Evolutionary conservation across 2,329 filamentous ascomycete genomes (phyloP), one percentile per base, ranked within the genome.

Genomic region (Colletotrichum phormii): DNA sequence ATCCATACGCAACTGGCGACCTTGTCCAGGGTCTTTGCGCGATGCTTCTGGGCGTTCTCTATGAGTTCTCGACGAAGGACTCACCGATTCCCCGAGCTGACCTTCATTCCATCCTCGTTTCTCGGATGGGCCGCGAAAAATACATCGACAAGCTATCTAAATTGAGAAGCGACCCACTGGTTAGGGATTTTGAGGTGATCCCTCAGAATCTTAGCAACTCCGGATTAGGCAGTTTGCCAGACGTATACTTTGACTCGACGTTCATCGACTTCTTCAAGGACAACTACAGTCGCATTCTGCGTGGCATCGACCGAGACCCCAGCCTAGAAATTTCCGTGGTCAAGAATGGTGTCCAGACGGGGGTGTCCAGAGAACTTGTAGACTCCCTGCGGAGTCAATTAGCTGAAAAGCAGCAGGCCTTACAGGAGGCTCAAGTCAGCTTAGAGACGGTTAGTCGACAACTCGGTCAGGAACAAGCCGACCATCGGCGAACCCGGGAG

Each of bases 1-100:
- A 92, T 75, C 89, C 92, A 73, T 74, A 76, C 26, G 84, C 88
- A 76, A 83, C 88, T 33, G 90, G 90, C 13, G 91, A 91, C 72
- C 85, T 97, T 37, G 87, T 96, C 15, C 93, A 94, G 75, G 97
- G 97, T 2, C 87, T 99, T 13, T 95, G 93, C 80, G 93, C 95
- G 18, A 91, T 95, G 80, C 85, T 99, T 0, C 87, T 98, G 1
- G 97, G 96, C 11, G 92, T 97, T 24, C 89, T 97, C 5, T 99
- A 98, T 80, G 97, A 99, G 79, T 99, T 98, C 79, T 98, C 96
- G 11, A 98, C 96, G 0, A 98, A 97, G 80, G 97, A 99, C 82
- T 98, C 96, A 0, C 95, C 97, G 0, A 92, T 99, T 64, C 90
- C 96, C 6, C 89, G 97, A 73, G 88, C 91, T 29, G 95, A 93